Conservation (phyloP, 176 grass and related monocot genomes). For the Olyra latifolia region DNA sequence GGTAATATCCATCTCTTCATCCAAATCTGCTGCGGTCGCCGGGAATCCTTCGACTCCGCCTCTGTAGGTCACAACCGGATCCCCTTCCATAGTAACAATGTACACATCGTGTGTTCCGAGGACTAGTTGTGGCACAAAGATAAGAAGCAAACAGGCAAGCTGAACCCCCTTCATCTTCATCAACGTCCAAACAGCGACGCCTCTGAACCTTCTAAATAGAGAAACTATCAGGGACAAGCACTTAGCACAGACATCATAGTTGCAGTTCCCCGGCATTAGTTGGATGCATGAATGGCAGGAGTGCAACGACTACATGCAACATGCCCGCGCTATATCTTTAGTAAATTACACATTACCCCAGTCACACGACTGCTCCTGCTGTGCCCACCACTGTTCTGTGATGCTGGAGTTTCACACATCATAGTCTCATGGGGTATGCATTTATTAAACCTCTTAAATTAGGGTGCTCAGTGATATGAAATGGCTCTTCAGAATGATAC, state of each 20-base stretch:
- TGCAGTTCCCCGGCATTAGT: neutral
- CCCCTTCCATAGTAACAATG: constrained; percentile 85
- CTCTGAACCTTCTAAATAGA: constrained; percentile 9
- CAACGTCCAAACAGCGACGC: neutral
- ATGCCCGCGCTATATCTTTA: neutral
- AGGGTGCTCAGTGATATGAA: constrained; percentile 16
- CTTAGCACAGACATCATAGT: neutral
- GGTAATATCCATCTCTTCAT: constrained; percentile 78
- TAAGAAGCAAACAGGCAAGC: constrained; percentile 48
- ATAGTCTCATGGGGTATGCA: constrained; percentile 28
- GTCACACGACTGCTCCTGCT: neutral
- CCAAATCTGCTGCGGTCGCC: constrained; percentile 59
- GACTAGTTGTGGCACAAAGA: constrained; percentile 46
- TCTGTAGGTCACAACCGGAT: constrained; percentile 80
- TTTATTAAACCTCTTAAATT: constrained; percentile 38
- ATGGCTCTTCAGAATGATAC: constrained; percentile 19
- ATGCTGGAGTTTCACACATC: constrained; percentile 26
- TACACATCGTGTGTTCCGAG: constrained; percentile 82
- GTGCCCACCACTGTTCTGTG: constrained; percentile 2
- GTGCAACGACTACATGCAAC: constrained; percentile 14
- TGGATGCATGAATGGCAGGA: neutral
- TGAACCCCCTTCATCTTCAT: constrained; percentile 55
- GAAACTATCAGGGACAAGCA: constrained; percentile 6
- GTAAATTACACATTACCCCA: neutral
- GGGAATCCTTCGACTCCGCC: constrained; percentile 77